phyloP scores from a whole-genome alignment of 108 stramenopile species.

The Conticribra guillardii region DNA sequence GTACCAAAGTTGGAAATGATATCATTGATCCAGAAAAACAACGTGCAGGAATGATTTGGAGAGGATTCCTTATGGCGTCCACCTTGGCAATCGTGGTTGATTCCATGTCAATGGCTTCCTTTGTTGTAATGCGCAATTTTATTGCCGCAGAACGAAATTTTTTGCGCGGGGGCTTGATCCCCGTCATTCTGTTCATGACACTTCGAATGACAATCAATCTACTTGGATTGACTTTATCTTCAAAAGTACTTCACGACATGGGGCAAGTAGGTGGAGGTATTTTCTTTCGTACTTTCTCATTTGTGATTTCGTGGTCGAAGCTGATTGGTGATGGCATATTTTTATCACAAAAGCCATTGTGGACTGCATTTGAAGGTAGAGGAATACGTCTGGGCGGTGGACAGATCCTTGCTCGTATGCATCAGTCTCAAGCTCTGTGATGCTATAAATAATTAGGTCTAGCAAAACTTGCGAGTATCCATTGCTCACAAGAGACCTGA shows the following conservation, averaged over 20 bases:
- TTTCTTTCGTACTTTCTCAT: conserved; percentile 28
- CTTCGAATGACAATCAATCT: conserved; percentile 27
- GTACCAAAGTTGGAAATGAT: conserved; percentile 32
- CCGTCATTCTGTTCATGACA: conserved; percentile 29
- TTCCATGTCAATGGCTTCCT: conserved; percentile 65
- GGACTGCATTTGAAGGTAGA: conserved; percentile 48
- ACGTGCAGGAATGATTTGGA: conserved; percentile 56
- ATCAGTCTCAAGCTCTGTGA: background rate
- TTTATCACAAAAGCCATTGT: conserved; percentile 26
- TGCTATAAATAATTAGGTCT: no score
- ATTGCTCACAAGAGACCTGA: no score
- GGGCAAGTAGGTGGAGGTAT: conserved; percentile 46
- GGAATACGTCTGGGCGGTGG: conserved; percentile 33
- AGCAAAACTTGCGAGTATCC: no score
- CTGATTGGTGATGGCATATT: conserved; percentile 41
- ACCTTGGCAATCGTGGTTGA: conserved; percentile 51
- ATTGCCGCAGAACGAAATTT: conserved; percentile 4
- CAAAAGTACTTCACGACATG: conserved; percentile 42
- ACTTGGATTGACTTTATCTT: conserved; percentile 33
- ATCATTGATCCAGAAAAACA: conserved; percentile 34
- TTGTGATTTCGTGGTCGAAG: conserved; percentile 23
- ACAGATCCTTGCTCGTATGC: background rate
- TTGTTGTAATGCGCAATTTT: conserved; percentile 38
- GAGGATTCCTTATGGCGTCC: conserved; percentile 50
- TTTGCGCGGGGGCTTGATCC: conserved; percentile 14